Conservation (phyloP, 495 filamentous ascomycete genomes). For the Melanomma pulvis-pyrius region DNA sequence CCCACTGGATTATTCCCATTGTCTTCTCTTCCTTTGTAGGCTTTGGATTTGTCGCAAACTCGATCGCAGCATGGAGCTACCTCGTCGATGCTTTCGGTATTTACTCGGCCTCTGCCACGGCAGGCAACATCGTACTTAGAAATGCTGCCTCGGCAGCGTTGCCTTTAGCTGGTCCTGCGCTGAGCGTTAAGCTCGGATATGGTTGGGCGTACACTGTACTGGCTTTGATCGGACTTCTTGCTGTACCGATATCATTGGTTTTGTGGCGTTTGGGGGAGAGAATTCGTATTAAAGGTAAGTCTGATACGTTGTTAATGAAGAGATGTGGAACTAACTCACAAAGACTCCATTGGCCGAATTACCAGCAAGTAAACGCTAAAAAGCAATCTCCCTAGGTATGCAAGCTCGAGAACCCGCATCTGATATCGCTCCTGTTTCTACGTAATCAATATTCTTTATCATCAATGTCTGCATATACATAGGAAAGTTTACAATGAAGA, state of each 20-base stretch:
- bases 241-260: slow-evolving; percentile 16
- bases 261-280: slow-evolving; percentile 3
- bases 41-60: slow-evolving; percentile 37
- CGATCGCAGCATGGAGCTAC: slow-evolving; percentile 45
- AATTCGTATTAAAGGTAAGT: background rate
- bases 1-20: slow-evolving; percentile 43
- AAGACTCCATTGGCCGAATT: too few species aligned
- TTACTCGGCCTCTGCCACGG: slow-evolving; percentile 45
- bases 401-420: too few species aligned
- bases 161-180: slow-evolving; percentile 25
- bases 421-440: too few species aligned
- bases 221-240: slow-evolving; percentile 9
- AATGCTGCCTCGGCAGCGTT: slow-evolving; percentile 21
- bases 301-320: too few species aligned
- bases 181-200: slow-evolving; percentile 12
- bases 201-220: slow-evolving; percentile 34
- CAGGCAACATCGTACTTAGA: slow-evolving; percentile 40
- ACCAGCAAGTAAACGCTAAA: too few species aligned
- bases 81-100: slow-evolving; percentile 45
- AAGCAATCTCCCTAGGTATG: too few species aligned
- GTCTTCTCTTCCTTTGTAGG: slow-evolving; percentile 41
- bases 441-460: too few species aligned
- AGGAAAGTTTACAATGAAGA: too few species aligned
- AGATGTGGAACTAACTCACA: too few species aligned
- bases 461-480: too few species aligned